These are phyloP conservation scores for Verbena officinalis DNA, from an alignment of 257 asterid species.

Conservation along the genomic window DNA sequence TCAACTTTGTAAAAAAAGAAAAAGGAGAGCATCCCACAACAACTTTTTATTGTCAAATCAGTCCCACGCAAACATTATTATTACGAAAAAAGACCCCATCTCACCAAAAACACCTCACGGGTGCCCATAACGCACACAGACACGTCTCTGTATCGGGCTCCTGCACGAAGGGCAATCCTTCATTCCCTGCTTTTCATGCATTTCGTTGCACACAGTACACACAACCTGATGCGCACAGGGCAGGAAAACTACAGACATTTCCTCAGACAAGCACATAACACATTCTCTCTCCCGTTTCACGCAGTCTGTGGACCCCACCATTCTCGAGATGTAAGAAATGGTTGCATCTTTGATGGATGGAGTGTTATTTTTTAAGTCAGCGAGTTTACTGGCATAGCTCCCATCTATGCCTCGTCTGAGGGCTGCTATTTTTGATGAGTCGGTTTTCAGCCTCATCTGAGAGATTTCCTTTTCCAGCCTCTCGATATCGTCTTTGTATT, in stretches of 20 bases:
- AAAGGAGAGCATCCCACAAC: conserved; percentile 31
- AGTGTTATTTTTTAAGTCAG: conserved; percentile 37
- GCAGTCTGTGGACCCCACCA: conserved; percentile 31
- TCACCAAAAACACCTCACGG: conserved; percentile 40
- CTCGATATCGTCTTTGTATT: conserved; percentile 68
- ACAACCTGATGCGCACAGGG: conserved; percentile 99
- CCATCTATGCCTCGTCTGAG: conserved; percentile 77
- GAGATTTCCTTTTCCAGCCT: conserved; percentile 77
- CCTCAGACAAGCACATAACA: conserved; percentile 95
- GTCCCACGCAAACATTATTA: conserved; percentile 45
- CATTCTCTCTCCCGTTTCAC: conserved; percentile 95
- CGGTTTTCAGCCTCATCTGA: conserved; percentile 69
- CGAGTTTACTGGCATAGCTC: conserved; percentile 65
- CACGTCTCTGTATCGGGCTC: conserved; percentile 78
- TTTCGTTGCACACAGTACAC: conserved; percentile 81
- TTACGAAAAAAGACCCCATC: conserved; percentile 29
- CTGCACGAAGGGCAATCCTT: conserved; percentile 98
- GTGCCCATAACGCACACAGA: conserved; percentile 75
- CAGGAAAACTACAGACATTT: conserved; percentile 89
- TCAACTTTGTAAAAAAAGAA: conserved; percentile 18
- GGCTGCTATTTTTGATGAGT: conserved; percentile 85
- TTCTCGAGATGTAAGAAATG: conserved; percentile 45
- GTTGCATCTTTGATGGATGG: conserved; percentile 40
- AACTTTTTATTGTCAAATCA: conserved; percentile 45
- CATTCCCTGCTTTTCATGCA: conserved; percentile 97